Evolutionary conservation across 2,329 filamentous ascomycete genomes (phyloP).

Genomic region (Xylaria sp.): DNA sequence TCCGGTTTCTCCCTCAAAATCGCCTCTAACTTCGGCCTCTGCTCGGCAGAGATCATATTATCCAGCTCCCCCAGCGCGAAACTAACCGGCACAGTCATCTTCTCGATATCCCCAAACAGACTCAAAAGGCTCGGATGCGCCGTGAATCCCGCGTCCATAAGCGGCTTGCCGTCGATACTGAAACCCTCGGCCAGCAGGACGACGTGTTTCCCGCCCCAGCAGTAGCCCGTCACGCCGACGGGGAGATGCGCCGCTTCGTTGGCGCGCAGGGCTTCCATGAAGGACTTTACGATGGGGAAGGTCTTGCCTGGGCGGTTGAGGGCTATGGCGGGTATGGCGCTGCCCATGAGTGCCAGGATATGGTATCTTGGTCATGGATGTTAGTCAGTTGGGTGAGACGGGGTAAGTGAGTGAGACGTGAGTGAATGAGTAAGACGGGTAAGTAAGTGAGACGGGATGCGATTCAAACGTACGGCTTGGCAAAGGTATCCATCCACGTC

Average conservation of each 20-base stretch:
- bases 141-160: slow-evolving; percentile 49
- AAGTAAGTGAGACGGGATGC: background rate
- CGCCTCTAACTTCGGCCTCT: slow-evolving; percentile 33
- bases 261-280: slow-evolving; percentile 35
- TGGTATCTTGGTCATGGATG: slow-evolving; percentile 13
- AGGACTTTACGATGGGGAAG: slow-evolving; percentile 34
- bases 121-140: slow-evolving; percentile 48
- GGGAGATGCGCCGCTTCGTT: slow-evolving; percentile 28
- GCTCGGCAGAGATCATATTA: slow-evolving; percentile 32
- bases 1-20: slow-evolving; percentile 35
- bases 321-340: slow-evolving; percentile 32
- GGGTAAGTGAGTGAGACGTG: background rate
- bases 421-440: background rate
- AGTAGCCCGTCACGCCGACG: slow-evolving; percentile 54
- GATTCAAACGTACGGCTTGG: slow-evolving; percentile 28
- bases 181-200: slow-evolving; percentile 41
- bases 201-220: slow-evolving; percentile 56
- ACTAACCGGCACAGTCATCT: slow-evolving; percentile 40
- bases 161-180: slow-evolving; percentile 28
- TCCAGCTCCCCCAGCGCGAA: slow-evolving; percentile 45
- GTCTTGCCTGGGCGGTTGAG: slow-evolving; percentile 31
- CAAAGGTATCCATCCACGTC: slow-evolving; percentile 22
- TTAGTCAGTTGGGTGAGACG: too few relatives aligned
- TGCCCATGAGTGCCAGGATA: slow-evolving; percentile 23
- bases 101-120: slow-evolving; percentile 44